Evolutionary conservation across 441 rosid genomes (phyloP), one percentile per base, ranked within the genome.

Genomic region (Erodium texanum): DNA sequence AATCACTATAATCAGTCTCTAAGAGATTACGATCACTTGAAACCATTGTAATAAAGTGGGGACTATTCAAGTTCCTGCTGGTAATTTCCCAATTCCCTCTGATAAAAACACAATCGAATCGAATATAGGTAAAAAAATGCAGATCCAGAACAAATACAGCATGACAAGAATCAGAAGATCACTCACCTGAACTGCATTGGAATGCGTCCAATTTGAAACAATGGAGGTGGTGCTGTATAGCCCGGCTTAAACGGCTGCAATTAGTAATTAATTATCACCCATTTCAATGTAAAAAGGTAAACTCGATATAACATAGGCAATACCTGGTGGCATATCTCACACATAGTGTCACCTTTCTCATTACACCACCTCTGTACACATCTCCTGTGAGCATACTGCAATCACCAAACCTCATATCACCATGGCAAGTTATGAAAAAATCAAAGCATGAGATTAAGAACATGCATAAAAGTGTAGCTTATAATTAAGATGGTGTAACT

Each of bases 291-390:
- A 8, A 52, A 56, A 56, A 56, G 24, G 20, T 56, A 10, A 52
- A 56, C 11, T 19, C 24, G 18, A 56, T 18, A 45, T 11, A 2
- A 12, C 52, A 3, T 45, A 12, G n/a, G n/a, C 52, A 45, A 15
- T 10, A 86, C 92, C 86, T 89, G 88, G 75, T 84, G 92, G 79
- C 93, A 90, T 76, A 90, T 90, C 79, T 90, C 93, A 73, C 96
- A 90, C 66, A 61, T 80, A 3, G 83, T 90, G 43, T 90, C 78
- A 20, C 96, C 96, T 78, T 90, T 90, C 80, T 87, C 89, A 59
- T 87, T 83, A 75, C 93, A 87, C 96, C 96, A 90, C 73, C 84
- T 82, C 71, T 90, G 96, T 27, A 90, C 83, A 32, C 96, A 90
- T 69, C 86, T 80, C 61, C 96, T 74, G 77, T 90, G 96, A 29